These are phyloP conservation scores for Rubia yunnanensis DNA, from an alignment of 257 asterid genomes.

Conservation along the genomic window DNA sequence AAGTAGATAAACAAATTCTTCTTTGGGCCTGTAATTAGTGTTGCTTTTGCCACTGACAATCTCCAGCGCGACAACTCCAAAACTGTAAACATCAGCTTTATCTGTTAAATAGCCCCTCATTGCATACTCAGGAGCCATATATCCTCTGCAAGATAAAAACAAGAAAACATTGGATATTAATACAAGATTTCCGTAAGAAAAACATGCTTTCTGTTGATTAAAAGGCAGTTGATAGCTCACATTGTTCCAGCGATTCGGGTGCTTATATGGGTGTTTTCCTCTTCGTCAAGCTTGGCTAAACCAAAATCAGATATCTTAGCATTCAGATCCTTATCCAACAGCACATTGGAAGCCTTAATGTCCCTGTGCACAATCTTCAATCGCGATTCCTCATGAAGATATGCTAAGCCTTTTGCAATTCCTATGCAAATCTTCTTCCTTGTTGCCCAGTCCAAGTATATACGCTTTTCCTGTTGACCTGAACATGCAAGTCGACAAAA, in stretches of 20 bases:
- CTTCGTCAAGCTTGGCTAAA: slow-evolving; percentile 42
- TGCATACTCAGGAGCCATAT: slow-evolving; percentile 45
- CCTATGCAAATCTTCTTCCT: slow-evolving; percentile 32
- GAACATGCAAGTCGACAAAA: neutral
- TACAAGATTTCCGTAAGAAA: neutral
- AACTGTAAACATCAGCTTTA: slow-evolving; percentile 43
- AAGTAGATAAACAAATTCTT: slow-evolving; percentile 46
- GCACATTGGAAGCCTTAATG: slow-evolving; percentile 35
- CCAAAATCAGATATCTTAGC: slow-evolving; percentile 47
- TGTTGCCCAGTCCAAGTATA: slow-evolving; percentile 33
- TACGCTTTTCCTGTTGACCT: slow-evolving; percentile 26
- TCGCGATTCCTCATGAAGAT: slow-evolving; percentile 42
- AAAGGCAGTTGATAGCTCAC: slow-evolving; percentile 13
- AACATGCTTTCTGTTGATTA: neutral
- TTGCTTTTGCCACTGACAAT: slow-evolving; percentile 46
- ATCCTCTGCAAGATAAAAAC: slow-evolving; percentile 27
- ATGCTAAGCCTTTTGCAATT: slow-evolving; percentile 35
- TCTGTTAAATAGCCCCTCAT: slow-evolving; percentile 47
- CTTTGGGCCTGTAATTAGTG: slow-evolving; percentile 42
- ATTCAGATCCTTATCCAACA: slow-evolving; percentile 34
- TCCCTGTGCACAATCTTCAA: slow-evolving; percentile 41
- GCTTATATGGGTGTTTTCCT: slow-evolving; percentile 42
- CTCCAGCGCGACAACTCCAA: slow-evolving; percentile 36
- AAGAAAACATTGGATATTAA: neutral
- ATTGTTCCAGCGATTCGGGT: slow-evolving; percentile 44